Conservation (phyloP, 2,329 filamentous ascomycete species). For the Colletotrichum higginsianum region DNA sequence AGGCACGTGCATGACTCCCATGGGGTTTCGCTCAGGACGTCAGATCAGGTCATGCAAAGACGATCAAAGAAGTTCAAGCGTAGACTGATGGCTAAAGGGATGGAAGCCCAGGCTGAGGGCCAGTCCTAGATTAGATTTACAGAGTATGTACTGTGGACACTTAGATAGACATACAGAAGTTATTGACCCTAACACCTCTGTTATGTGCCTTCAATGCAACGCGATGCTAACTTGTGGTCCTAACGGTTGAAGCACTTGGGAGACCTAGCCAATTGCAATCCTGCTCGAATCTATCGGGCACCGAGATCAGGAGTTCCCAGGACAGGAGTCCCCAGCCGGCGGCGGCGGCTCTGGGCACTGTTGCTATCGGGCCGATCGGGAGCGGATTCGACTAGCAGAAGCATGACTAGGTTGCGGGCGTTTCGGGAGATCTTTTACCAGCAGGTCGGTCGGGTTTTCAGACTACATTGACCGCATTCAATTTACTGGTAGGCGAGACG, state of each 20-base stretch:
- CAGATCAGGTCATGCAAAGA: not conserved
- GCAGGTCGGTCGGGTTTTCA: not conserved
- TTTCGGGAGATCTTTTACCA: not conserved
- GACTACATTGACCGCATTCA: not conserved
- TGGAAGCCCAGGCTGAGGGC: not conserved
- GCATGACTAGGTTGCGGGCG: constrained; percentile 3
- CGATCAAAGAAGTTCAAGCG: constrained; percentile 1
- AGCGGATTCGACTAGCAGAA: constrained; percentile 2
- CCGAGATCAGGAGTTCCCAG: not conserved
- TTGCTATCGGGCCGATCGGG: not conserved
- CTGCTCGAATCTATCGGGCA: not conserved
- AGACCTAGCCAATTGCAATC: not conserved
- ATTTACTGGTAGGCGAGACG: constrained; percentile 1
- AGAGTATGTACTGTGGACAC: constrained; percentile 4
- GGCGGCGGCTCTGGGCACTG: not conserved
- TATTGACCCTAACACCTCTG: not conserved
- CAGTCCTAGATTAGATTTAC: not conserved
- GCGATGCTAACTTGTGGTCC: constrained; percentile 2
- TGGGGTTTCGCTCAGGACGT: not conserved
- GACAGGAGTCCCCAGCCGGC: not conserved
- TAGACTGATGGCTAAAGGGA: constrained; percentile 18
- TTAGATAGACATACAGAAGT: not conserved
- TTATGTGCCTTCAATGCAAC: not conserved
- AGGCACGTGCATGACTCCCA: not conserved
- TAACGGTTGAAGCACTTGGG: not conserved